Conservation (phyloP, 2,329 filamentous ascomycete genomes). For the Verticillium dahliae region DNA sequence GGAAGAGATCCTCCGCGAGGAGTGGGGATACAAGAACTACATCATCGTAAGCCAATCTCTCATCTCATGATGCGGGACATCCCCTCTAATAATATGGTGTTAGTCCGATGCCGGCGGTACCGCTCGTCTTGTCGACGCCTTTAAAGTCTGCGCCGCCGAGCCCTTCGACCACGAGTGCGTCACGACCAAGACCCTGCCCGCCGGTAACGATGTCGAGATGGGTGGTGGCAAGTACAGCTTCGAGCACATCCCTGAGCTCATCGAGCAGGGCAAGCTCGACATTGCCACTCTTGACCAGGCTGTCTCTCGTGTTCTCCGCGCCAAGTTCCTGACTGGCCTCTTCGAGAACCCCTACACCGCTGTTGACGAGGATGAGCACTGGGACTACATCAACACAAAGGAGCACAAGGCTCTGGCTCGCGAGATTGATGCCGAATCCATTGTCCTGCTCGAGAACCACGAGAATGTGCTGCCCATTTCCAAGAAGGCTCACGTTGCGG, state of each 20-base stretch:
- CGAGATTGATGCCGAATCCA: conserved; percentile 58
- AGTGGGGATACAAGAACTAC: conserved; percentile 70
- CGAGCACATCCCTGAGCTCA: conserved; percentile 57
- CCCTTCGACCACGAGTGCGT: conserved; percentile 61
- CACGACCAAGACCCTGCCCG: conserved; percentile 55
- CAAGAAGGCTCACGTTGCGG: conserved; percentile 61
- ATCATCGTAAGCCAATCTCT: conserved; percentile 28
- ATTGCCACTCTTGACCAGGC: conserved; percentile 56
- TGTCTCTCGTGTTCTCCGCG: conserved; percentile 56
- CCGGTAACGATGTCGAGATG: conserved; percentile 71
- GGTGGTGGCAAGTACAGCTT: conserved; percentile 69
- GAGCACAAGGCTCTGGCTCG: conserved; percentile 52
- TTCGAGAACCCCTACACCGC: conserved; percentile 65
- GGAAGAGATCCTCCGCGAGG: conserved; percentile 60
- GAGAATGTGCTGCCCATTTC: conserved; percentile 44
- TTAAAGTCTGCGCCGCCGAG: conserved; percentile 54
- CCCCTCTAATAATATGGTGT: not conserved
- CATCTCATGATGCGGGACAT: too few relatives aligned
- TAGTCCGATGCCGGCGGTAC: conserved; percentile 60
- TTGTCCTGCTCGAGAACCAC: conserved; percentile 55
- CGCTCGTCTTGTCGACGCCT: conserved; percentile 57
- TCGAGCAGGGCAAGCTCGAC: conserved; percentile 54
- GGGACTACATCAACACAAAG: conserved; percentile 54
- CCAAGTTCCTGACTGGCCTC: conserved; percentile 64
- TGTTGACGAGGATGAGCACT: conserved; percentile 47